Conservation (phyloP, 148 eudicot species). For the Silene conica region DNA sequence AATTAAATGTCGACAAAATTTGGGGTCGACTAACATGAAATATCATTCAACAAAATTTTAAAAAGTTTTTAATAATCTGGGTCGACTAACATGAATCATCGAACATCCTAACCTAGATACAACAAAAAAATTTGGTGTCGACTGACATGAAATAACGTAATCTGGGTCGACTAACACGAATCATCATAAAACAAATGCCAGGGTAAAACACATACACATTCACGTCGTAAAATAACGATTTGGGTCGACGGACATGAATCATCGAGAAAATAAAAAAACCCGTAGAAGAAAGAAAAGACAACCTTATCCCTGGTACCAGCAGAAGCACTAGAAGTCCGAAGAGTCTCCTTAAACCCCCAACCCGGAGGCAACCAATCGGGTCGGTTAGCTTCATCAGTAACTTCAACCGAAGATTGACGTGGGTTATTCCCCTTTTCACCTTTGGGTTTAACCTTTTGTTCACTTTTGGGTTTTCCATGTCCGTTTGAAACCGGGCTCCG, state of each 20-base stretch:
- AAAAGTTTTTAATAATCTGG: too few species aligned
- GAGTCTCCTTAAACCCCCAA: constrained; percentile 24
- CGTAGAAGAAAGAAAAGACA: background rate
- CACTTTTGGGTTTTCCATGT: background rate
- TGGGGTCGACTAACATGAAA: too few species aligned
- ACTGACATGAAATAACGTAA: too few species aligned
- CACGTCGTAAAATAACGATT: background rate
- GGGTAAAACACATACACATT: background rate
- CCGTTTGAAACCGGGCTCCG: background rate
- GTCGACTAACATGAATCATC: too few species aligned
- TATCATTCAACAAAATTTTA: too few species aligned
- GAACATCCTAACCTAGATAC: background rate
- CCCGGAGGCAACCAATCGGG: constrained; percentile 43
- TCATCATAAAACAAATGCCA: background rate
- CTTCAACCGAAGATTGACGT: background rate
- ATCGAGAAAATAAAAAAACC: background rate
- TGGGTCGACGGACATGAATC: background rate
- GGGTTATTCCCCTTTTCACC: background rate
- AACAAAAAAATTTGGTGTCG: background rate
- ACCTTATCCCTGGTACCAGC: constrained; percentile 42
- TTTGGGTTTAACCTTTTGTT: background rate
- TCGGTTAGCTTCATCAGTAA: background rate
- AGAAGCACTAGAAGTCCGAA: constrained; percentile 35
- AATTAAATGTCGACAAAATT: too few species aligned
- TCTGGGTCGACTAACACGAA: too few species aligned